Conservation (phyloP, 108 stramenopile species). For the Conticribra weissflogii region DNA sequence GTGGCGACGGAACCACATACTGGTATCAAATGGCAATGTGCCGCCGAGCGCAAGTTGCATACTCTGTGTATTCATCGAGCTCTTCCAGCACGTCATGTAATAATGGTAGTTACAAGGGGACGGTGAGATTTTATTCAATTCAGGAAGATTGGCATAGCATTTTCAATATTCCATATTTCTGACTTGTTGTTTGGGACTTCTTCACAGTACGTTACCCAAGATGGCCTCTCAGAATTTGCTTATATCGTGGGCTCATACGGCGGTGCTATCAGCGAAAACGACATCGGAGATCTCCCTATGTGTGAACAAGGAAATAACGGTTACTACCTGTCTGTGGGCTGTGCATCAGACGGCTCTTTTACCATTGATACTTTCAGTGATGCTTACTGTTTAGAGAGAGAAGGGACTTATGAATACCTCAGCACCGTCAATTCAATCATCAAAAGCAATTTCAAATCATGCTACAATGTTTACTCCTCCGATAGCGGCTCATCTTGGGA, state of each 20-base stretch:
- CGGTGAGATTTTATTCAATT: constrained; percentile 55
- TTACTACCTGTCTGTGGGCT: constrained; percentile 72
- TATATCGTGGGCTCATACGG: constrained; percentile 64
- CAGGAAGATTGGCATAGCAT: too few relatives aligned
- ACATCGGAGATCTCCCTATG: constrained; percentile 57
- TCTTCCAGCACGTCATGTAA: constrained; percentile 56
- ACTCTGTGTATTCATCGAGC: constrained; percentile 69
- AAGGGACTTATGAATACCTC: constrained; percentile 61
- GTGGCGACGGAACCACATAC: constrained; percentile 80
- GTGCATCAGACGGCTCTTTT: constrained; percentile 63
- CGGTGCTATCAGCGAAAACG: constrained; percentile 35
- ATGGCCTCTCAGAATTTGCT: constrained; percentile 73
- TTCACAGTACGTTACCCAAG: constrained; percentile 72
- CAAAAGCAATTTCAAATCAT: constrained; percentile 46
- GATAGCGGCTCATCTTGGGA: constrained; percentile 38
- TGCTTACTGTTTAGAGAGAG: constrained; percentile 67
- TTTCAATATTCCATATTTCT: too few relatives aligned
- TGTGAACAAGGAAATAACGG: constrained; percentile 66
- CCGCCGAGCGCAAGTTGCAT: constrained; percentile 77
- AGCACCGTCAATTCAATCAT: constrained; percentile 59
- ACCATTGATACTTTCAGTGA: constrained; percentile 75
- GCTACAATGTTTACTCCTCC: constrained; percentile 40
- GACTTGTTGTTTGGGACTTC: too few relatives aligned
- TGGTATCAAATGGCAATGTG: constrained; percentile 93
- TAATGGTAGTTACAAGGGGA: constrained; percentile 62